A percentile compares a stretch with the other conserved stretches of the same genome.
These are phyloP conservation scores for Paxillus rubicundulus DNA, from an alignment of 768 basidiomycete species.

Conservation along the genomic window DNA sequence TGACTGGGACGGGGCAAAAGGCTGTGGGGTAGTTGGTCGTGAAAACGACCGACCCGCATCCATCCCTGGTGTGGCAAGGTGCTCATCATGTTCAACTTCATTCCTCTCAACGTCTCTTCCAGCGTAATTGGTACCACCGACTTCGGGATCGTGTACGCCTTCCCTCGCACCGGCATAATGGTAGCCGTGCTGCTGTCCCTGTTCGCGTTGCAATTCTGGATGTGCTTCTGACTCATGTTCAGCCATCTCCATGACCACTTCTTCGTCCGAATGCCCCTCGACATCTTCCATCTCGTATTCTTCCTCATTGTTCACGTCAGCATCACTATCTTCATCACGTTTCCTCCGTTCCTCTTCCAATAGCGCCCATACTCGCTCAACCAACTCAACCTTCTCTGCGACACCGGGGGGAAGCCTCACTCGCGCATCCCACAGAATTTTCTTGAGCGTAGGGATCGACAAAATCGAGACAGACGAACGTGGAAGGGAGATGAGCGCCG, in stretches of 20 bases:
- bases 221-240: conserved; percentile 15
- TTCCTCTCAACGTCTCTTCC: conserved; percentile 4
- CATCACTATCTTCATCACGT: conserved; percentile 41
- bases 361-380: conserved; percentile 61
- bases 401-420: conserved; percentile 52
- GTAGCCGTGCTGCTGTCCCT: not conserved
- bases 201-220: conserved; percentile 2
- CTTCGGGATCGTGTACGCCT: not conserved
- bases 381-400: conserved; percentile 87
- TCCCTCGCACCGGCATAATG: not conserved
- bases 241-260: conserved; percentile 12
- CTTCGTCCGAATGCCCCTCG: conserved; percentile 20
- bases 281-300: conserved; percentile 32
- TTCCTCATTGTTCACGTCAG: conserved; percentile 12
- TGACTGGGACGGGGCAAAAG: not conserved
- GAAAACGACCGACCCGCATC: not conserved
- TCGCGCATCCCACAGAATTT: conserved; percentile 76
- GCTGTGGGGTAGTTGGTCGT: conserved; percentile 14
- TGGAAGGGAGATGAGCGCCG: conserved; percentile 61
- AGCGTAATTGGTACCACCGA: not conserved
- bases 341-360: conserved; percentile 63
- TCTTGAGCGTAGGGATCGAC: conserved; percentile 72
- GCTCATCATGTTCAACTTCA: conserved; percentile 1
- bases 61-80: not conserved
- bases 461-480: conserved; percentile 55